Evolutionary conservation across 305 asterid genomes (phyloP).

Genomic region (Lippia alba): DNA sequence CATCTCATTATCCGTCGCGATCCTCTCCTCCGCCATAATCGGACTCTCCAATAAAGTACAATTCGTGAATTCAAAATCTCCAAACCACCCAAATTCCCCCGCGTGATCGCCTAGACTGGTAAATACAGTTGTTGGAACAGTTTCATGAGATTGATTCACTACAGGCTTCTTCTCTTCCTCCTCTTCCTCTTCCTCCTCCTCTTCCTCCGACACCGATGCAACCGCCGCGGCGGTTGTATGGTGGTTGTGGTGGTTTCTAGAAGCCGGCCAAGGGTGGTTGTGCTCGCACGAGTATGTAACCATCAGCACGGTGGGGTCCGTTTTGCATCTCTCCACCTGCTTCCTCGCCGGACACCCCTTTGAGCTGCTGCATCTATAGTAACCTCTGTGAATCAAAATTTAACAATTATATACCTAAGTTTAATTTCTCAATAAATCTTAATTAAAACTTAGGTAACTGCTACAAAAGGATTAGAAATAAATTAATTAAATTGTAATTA

Average conservation of each 20-base stretch:
- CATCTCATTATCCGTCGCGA: constrained; percentile 51
- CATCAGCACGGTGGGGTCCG: constrained; percentile 65
- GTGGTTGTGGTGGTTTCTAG: constrained; percentile 45
- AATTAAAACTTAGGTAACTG: not conserved
- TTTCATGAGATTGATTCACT: constrained; percentile 34
- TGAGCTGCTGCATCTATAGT: constrained; percentile 89
- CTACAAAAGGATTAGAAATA: not conserved
- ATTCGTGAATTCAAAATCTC: constrained; percentile 59
- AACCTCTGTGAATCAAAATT: constrained; percentile 62
- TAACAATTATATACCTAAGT: not conserved
- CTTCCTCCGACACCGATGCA: constrained; percentile 41
- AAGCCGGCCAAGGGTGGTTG: constrained; percentile 77
- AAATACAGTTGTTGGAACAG: constrained; percentile 37
- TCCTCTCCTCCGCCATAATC: constrained; percentile 46
- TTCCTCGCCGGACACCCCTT: constrained; percentile 95
- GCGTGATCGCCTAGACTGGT: constrained; percentile 38
- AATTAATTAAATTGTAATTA: constrained; percentile 13
- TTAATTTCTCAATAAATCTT: not conserved
- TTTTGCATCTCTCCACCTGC: constrained; percentile 81
- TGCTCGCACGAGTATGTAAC: constrained; percentile 88
- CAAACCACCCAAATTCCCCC: constrained; percentile 68
- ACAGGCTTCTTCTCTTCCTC: constrained; percentile 44
- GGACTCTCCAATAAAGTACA: constrained; percentile 64
- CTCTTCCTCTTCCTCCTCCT: constrained; percentile 45
- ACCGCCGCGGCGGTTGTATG: constrained; percentile 26